These are phyloP conservation scores for Pouteria glomerata DNA, from an alignment of 148 eudicot genomes.

Conservation along the genomic window DNA sequence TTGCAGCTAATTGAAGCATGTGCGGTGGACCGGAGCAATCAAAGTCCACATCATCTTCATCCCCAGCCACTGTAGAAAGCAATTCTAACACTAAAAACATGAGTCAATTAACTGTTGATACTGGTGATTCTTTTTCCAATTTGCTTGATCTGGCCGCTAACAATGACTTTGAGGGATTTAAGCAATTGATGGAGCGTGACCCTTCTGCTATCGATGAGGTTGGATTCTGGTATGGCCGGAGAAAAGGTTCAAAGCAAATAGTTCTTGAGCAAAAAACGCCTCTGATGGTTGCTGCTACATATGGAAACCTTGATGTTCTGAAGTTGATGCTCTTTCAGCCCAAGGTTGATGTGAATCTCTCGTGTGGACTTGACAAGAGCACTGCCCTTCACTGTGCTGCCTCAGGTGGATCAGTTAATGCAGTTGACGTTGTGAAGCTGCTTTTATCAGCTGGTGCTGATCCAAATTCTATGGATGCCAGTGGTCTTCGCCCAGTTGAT, in stretches of 20 bases:
- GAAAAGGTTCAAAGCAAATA: slow-evolving; percentile 47
- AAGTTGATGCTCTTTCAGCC: slow-evolving; percentile 44
- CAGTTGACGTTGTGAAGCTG: slow-evolving; percentile 49
- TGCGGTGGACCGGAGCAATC: slow-evolving; percentile 34
- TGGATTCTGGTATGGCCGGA: slow-evolving; percentile 56
- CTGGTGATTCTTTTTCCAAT: slow-evolving; percentile 36
- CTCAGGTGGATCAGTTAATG: slow-evolving; percentile 55
- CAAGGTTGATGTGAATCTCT: slow-evolving; percentile 45
- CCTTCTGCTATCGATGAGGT: slow-evolving; percentile 33
- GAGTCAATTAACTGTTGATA: slow-evolving; percentile 28
- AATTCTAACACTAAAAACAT: slow-evolving; percentile 24
- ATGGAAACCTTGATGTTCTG: slow-evolving; percentile 53
- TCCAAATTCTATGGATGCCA: slow-evolving; percentile 38
- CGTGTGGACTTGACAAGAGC: slow-evolving; percentile 50
- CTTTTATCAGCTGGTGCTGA: slow-evolving; percentile 65
- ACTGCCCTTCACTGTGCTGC: slow-evolving; percentile 82
- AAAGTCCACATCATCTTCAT: slow-evolving; percentile 24
- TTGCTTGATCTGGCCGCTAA: slow-evolving; percentile 62
- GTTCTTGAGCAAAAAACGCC: slow-evolving; percentile 58
- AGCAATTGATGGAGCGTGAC: slow-evolving; percentile 24
- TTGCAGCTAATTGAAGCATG: slow-evolving; percentile 34
- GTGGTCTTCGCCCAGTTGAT: slow-evolving; percentile 59
- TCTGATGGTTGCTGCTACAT: slow-evolving; percentile 65
- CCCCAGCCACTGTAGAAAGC: slow-evolving; percentile 9
- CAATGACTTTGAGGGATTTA: slow-evolving; percentile 52